Evolutionary conservation across 169 alveolate species (phyloP).

Genomic region (Plasmodium gonderi): DNA sequence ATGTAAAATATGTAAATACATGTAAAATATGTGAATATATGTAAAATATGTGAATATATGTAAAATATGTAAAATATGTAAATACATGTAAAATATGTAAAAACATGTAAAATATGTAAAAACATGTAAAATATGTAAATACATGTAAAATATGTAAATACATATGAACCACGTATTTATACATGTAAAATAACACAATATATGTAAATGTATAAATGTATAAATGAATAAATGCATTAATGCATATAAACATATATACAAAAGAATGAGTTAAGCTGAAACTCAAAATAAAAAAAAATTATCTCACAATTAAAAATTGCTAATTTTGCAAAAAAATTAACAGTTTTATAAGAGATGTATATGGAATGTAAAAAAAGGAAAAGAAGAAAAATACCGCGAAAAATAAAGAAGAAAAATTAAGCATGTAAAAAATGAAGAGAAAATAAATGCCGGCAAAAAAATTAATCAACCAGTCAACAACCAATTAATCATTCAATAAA

Average conservation of each 20-base stretch:
- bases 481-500: too few species aligned
- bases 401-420: not conserved
- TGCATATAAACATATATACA: not conserved
- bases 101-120: not conserved
- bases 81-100: not conserved
- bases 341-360: not conserved
- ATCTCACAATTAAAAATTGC: not conserved
- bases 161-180: not conserved
- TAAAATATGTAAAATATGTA: not conserved
- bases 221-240: not conserved
- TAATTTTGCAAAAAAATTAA: not conserved
- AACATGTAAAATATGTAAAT: not conserved
- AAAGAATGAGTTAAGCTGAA: not conserved
- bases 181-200: not conserved
- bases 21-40: not conserved
- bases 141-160: not conserved
- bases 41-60: not conserved
- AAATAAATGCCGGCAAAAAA: not conserved
- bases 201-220: not conserved
- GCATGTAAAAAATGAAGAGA: not conserved
- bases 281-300: not conserved
- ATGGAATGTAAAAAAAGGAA: not conserved
- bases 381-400: not conserved
- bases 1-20: not conserved
- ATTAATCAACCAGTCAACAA: not conserved